Evolutionary conservation across 2,329 filamentous ascomycete genomes (phyloP), one percentile per base, ranked within the genome.

Genomic region (Botrytis elliptica): DNA sequence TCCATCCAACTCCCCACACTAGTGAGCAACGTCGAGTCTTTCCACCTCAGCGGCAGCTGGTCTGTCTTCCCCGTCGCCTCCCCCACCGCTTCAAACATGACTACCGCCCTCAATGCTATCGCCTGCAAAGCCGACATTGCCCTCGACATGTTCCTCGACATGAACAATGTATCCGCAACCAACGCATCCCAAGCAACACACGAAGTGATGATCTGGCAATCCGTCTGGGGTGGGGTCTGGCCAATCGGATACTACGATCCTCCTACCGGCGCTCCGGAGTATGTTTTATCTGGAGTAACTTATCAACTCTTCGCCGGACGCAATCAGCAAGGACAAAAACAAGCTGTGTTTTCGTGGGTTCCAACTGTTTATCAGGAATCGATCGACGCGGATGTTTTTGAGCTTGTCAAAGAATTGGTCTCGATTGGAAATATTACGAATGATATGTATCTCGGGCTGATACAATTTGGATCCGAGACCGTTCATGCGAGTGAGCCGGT

Each of bases 31-130:
- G 49, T 72, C 63, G 60, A 72, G 29, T 42, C 71, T 7, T 72
- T 75, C 70, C 67, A 71, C 20, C 40, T 70, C n/a, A 75, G 73
- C 67, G 75, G 68, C 25, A 73, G 46, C 46, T 72, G 70, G 70
- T 44, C 62, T 49, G 7, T 68, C 8, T 67, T 42, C 14, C 70
- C 70, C 20, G 62, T 60, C 6, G 46, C 38, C 14, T 16, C 40
- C 4, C 36, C 49, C 10, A 25, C 40, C 29, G 46, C 70, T 16
- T 3, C 62, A 12, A 14, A 72, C 16, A 57, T 25, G 44, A 72
- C 49, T 29, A 25, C 29, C 1, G 70, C 63, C 14, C 70, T 72
- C 29, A 57, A 25, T 3, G 62, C 70, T 16, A 12, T 72, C 62
- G n/a, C 3, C 20, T 72, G 70, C 49, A 72, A 72, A 60, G 70